Conservation (phyloP, 139 green algal genomes). For the Nannochloris sp. region DNA sequence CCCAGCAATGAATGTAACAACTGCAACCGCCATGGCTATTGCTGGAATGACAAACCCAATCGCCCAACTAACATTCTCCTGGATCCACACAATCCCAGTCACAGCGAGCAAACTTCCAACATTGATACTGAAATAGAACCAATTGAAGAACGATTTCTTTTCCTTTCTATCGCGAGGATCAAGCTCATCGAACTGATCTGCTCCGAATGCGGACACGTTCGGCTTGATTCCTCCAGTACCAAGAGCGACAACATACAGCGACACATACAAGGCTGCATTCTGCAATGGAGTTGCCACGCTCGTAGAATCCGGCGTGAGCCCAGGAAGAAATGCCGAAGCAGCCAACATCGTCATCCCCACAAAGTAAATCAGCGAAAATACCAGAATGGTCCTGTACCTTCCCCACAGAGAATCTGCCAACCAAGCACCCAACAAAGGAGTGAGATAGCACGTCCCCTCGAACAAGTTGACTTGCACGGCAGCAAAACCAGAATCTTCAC, state of each 20-base stretch:
- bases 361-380: slow-evolving; percentile 88
- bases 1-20: slow-evolving; percentile 67
- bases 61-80: slow-evolving; percentile 71
- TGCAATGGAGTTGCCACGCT: slow-evolving; percentile 40
- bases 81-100: slow-evolving; percentile 45
- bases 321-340: slow-evolving; percentile 34
- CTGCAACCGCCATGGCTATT: slow-evolving; percentile 62
- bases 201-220: slow-evolving; percentile 93
- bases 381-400: slow-evolving; percentile 90
- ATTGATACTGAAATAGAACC: slow-evolving; percentile 97
- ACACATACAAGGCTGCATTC: slow-evolving; percentile 44
- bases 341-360: slow-evolving; percentile 66
- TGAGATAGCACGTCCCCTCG: slow-evolving; percentile 87
- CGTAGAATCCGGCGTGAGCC: slow-evolving; percentile 32
- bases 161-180: slow-evolving; percentile 59
- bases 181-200: slow-evolving; percentile 91
- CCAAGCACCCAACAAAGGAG: slow-evolving; percentile 83
- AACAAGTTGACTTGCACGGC: slow-evolving; percentile 79
- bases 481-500: slow-evolving; percentile 57
- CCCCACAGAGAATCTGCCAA: slow-evolving; percentile 83
- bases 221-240: slow-evolving; percentile 96
- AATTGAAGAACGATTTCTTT: slow-evolving; percentile 94
- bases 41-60: slow-evolving; percentile 80
- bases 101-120: slow-evolving; percentile 73
- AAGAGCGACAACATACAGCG: slow-evolving; percentile 79